Conservation (phyloP, 306 rosid species). For the Lablab purpureus region DNA sequence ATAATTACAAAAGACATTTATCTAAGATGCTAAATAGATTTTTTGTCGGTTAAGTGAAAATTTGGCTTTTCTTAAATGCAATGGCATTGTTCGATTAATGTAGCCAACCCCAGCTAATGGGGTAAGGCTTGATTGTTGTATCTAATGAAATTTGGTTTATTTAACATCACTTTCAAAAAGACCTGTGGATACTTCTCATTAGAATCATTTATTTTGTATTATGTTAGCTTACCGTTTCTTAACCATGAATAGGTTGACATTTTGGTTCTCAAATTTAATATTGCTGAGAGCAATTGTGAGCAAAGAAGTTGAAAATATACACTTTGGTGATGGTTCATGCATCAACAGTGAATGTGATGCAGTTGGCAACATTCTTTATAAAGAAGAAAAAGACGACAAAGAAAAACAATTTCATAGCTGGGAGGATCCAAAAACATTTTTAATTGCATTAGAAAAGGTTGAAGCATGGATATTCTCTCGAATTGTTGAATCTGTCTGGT, state of each 20-base stretch:
- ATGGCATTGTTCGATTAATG: neutral
- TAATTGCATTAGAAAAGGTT: slow-evolving; percentile 73
- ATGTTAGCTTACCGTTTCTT: slow-evolving; percentile 25
- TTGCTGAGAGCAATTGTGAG: slow-evolving; percentile 72
- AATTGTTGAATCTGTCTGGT: slow-evolving; percentile 95
- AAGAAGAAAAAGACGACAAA: slow-evolving; percentile 50
- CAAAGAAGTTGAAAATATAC: slow-evolving; percentile 53
- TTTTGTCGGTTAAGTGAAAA: neutral
- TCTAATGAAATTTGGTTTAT: slow-evolving; percentile 23
- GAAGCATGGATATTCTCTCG: slow-evolving; percentile 92
- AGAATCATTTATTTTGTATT: neutral
- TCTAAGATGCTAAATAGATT: slow-evolving; percentile 5
- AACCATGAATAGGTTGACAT: slow-evolving; percentile 77
- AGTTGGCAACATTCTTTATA: slow-evolving; percentile 32
- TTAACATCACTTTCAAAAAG: slow-evolving; percentile 18
- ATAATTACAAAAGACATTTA: neutral
- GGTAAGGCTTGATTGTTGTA: neutral
- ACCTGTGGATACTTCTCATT: slow-evolving; percentile 18
- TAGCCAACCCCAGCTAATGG: slow-evolving; percentile 20
- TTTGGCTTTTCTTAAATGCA: neutral
- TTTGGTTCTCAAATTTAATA: slow-evolving; percentile 89
- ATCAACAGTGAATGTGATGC: slow-evolving; percentile 41
- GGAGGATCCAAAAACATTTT: slow-evolving; percentile 66
- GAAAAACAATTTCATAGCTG: slow-evolving; percentile 49
- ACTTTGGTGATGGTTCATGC: slow-evolving; percentile 38